Percentiles rank a stretch among this genome's conserved stretches.
These are phyloP conservation scores for Brachypodium distachyon DNA, from an alignment of 202 grass and related monocot species.

Conservation along the genomic window DNA sequence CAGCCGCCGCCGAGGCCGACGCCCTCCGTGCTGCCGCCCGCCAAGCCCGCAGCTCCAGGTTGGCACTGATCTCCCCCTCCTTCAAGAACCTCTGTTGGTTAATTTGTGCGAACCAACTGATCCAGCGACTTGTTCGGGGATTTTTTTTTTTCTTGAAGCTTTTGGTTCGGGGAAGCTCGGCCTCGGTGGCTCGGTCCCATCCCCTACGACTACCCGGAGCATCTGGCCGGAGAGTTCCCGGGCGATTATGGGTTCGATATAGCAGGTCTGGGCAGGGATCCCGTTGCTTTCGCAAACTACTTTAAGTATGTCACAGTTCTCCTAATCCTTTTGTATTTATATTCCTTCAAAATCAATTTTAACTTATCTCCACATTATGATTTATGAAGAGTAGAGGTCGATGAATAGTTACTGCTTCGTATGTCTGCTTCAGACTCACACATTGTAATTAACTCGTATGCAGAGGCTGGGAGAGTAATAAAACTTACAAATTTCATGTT, in stretches of 20 bases:
- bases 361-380: too few relatives aligned
- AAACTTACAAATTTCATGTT: too few relatives aligned
- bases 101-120: neutral
- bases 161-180: conserved; percentile 75
- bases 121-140: neutral
- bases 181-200: conserved; percentile 86
- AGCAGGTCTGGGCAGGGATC: conserved; percentile 81
- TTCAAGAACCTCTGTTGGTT: neutral
- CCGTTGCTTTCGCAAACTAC: conserved; percentile 69
- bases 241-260: conserved; percentile 94
- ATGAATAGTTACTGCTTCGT: neutral
- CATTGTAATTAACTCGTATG: neutral
- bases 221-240: conserved; percentile 69
- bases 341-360: neutral
- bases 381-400: neutral
- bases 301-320: conserved; percentile 66
- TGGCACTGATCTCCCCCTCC: neutral
- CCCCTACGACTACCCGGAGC: conserved; percentile 61
- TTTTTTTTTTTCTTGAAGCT: conserved; percentile 18
- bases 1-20: conserved; percentile 44
- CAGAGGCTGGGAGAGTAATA: too few relatives aligned
- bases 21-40: conserved; percentile 36
- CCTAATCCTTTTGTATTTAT: neutral
- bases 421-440: neutral
- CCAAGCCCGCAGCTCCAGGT: conserved; percentile 53